Conservation (phyloP, 495 filamentous ascomycete species). For the Neurospora sp. region DNA sequence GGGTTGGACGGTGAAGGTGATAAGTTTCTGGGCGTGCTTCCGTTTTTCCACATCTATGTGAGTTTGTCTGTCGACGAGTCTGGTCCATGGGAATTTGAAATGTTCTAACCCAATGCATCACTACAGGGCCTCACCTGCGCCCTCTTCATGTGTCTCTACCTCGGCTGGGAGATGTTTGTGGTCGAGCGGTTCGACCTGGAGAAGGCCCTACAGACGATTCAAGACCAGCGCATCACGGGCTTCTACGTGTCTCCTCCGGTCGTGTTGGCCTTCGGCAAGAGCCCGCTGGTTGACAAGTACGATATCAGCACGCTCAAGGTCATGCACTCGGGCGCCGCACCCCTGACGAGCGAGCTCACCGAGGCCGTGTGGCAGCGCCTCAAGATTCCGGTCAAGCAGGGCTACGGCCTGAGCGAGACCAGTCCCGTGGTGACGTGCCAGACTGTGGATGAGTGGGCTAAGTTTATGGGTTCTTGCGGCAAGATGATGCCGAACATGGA, state of each 20-base stretch:
- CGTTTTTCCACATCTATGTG: slow-evolving; percentile 92
- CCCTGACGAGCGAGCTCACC: slow-evolving; percentile 73
- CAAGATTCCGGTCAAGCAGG: slow-evolving; percentile 58
- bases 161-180: slow-evolving; percentile 60
- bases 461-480: slow-evolving; percentile 70
- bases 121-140: slow-evolving; percentile 27
- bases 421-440: slow-evolving; percentile 46
- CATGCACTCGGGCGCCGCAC: slow-evolving; percentile 85
- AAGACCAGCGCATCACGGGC: slow-evolving; percentile 66
- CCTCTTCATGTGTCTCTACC: slow-evolving; percentile 39
- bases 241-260: slow-evolving; percentile 80
- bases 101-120: neutral
- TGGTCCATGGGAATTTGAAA: neutral
- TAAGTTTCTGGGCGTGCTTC: slow-evolving; percentile 65
- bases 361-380: slow-evolving; percentile 66
- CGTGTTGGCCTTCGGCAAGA: slow-evolving; percentile 68
- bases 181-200: slow-evolving; percentile 81
- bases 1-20: slow-evolving; percentile 57
- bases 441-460: slow-evolving; percentile 68
- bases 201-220: slow-evolving; percentile 63
- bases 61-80: neutral
- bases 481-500: slow-evolving; percentile 70
- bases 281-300: slow-evolving; percentile 65
- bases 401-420: slow-evolving; percentile 47
- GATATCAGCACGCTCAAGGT: slow-evolving; percentile 71